Base-by-base conservation (phyloP, 2,329 filamentous ascomycete genomes). In the Fonsecaea nubica region DNA sequence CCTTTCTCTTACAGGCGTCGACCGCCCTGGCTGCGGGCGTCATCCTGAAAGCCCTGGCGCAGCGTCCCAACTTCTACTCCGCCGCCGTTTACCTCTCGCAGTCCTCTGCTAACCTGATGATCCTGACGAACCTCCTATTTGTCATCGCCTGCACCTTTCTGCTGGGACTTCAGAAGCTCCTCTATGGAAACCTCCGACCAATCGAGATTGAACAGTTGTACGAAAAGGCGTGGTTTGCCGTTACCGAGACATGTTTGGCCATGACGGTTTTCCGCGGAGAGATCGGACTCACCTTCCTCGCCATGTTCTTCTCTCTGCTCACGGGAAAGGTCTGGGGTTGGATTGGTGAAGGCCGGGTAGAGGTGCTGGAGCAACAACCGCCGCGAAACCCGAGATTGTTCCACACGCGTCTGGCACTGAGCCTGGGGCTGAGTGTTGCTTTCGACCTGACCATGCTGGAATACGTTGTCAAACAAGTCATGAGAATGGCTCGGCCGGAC, bases 251-350 rank as follows among this genome's bases (percentile, higher is more conserved):
- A 70, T 92, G 93, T 75, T 84, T 99, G 70, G 95, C 95, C 35
- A 98, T 99, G 94, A 97, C 95, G 35, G 97, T 97, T 71, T 98
- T 99, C 79, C 86, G 95, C 53, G 95, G 97, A 70, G 93, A 98
- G 77, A 89, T 99, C 18, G 94, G 95, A 53, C 91, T 91, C 50
- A 96, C 93, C 89, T 97, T 98, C 75, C 83, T 99, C 66, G 89
- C 95, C 74, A 98, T 99, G 93, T 98, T 99, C 78, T 92, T 96
- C 15, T 89, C 90, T 32, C 85, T 99, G 45, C 87, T 99, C 55
- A 94, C 93, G 3, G 93, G 93, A 62, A 98, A 98, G 80, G 91
- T 99, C 56, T 99, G 96, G 93, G 92, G 93, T 63, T 99, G 96
- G 95, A 97, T 99, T 72, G 93, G 92, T 60, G 94, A 97, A 77